Evolutionary conservation across 768 basidiomycete species (phyloP).

Genomic region (Termitomyces sp.): DNA sequence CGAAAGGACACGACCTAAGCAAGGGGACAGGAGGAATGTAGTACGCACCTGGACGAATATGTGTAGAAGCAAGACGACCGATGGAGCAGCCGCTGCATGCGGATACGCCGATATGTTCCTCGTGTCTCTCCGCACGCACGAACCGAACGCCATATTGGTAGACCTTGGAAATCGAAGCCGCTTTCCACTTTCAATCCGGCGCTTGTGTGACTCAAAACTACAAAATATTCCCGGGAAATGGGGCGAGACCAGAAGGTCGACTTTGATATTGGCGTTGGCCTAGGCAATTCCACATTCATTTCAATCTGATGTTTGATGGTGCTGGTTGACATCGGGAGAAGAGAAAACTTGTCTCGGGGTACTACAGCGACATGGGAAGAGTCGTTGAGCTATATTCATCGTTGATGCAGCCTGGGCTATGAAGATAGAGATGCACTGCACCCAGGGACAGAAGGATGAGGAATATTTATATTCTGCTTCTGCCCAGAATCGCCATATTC

Average conservation of each 20-base stretch:
- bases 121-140: conserved; percentile 4
- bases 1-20: neutral
- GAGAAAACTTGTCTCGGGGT: neutral
- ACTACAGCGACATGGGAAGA: neutral
- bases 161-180: neutral
- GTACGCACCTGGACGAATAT: conserved; percentile 8
- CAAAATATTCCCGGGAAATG: neutral
- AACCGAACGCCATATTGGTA: conserved; percentile 4
- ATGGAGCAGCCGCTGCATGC: conserved; percentile 8
- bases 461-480: neutral
- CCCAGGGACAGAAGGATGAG: neutral
- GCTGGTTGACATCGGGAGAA: neutral
- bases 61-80: conserved; percentile 8
- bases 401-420: neutral
- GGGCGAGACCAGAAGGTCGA: no score
- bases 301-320: neutral
- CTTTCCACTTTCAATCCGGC: neutral
- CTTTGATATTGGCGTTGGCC: neutral
- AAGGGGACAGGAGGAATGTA: neutral
- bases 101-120: conserved; percentile 10
- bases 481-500: neutral
- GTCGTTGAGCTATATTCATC: neutral
- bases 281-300: neutral
- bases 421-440: neutral
- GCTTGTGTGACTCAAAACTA: neutral